Evolutionary conservation across 164 flowering plant genomes (phyloP).

Genomic region (Protea cynaroides): DNA sequence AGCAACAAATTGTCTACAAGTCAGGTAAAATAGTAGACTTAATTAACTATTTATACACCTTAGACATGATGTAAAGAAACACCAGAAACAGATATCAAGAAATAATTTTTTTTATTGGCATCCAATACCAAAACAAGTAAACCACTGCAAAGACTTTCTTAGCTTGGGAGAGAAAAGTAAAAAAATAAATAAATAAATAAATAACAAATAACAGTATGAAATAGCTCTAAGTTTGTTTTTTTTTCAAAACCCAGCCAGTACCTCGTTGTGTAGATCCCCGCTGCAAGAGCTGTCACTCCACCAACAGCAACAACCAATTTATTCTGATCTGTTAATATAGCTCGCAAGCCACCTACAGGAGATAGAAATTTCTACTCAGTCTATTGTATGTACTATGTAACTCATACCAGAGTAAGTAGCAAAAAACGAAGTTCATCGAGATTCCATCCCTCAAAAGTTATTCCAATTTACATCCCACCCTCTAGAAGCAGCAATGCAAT

Average conservation of each 20-base stretch:
- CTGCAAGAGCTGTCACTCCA: constrained; percentile 96
- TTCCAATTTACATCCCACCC: neutral
- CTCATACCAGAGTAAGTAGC: neutral
- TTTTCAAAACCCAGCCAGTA: constrained; percentile 14
- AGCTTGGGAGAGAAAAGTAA: neutral
- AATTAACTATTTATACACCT: neutral
- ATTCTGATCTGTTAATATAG: constrained; percentile 86
- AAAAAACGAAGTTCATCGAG: neutral
- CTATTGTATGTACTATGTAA: neutral
- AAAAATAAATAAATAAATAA: too few species aligned
- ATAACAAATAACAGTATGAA: neutral
- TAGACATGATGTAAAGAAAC: neutral
- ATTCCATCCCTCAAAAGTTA: neutral
- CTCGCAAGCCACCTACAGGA: constrained; percentile 70
- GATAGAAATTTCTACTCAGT: constrained; percentile 1
- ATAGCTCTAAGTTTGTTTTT: neutral
- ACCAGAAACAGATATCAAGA: neutral
- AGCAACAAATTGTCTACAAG: neutral
- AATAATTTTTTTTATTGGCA: neutral
- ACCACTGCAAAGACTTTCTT: neutral
- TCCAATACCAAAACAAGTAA: neutral
- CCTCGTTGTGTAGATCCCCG: constrained; percentile 95
- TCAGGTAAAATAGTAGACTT: neutral
- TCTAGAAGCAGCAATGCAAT: neutral
- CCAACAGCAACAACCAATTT: constrained; percentile 92